phyloP scores from a whole-genome alignment of 148 eudicot species.

The Rhododendron henanense region DNA sequence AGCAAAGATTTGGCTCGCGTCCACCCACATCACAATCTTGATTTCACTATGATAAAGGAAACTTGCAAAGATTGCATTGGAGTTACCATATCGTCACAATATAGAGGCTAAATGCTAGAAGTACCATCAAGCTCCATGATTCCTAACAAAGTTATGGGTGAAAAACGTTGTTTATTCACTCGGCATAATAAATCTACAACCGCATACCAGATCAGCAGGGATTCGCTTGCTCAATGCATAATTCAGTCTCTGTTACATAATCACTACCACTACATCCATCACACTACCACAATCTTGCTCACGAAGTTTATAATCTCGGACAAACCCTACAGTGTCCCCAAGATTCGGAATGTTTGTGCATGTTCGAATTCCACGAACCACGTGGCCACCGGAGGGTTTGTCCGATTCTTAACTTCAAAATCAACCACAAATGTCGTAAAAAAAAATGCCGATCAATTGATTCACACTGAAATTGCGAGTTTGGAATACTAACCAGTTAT shows the following conservation, averaged over 20 bases:
- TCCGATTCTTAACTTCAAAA: background rate
- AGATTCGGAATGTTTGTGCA: too few relatives aligned
- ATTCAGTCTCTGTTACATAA: background rate
- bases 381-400: too few relatives aligned
- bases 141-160: background rate
- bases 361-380: too few relatives aligned
- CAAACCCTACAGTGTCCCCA: background rate
- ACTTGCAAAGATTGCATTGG: background rate
- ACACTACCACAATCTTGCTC: background rate
- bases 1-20: background rate
- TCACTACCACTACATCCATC: background rate
- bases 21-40: background rate
- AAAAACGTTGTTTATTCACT: background rate
- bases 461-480: background rate
- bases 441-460: background rate
- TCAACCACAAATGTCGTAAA: background rate
- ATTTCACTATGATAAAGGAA: background rate
- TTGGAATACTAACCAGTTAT: background rate
- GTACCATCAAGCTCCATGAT: background rate
- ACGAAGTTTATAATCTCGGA: background rate
- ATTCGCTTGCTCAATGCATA: background rate
- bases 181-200: background rate
- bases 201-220: background rate
- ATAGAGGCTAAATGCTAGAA: background rate
- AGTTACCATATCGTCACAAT: background rate